Conservation (phyloP, 495 filamentous ascomycete genomes). For the Neurospora sp. region DNA sequence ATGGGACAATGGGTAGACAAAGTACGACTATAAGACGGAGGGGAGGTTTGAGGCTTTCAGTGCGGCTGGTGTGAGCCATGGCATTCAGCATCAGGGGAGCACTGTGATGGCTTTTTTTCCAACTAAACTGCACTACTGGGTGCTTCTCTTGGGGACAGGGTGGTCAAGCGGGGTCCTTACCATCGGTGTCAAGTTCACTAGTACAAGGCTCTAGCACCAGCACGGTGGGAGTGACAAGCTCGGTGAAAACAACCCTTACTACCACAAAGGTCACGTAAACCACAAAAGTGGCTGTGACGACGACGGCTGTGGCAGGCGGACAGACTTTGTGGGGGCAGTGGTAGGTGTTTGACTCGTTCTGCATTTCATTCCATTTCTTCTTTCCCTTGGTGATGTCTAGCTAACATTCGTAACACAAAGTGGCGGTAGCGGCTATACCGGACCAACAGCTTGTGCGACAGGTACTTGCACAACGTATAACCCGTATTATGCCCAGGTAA, state of each 20-base stretch:
- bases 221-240: background rate
- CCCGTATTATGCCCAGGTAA: slow-evolving; percentile 8
- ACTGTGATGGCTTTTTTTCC: slow-evolving; percentile 44
- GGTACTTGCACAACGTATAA: slow-evolving; percentile 11
- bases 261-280: slow-evolving; percentile 1
- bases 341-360: background rate
- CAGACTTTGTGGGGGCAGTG: slow-evolving; percentile 7
- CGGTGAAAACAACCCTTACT: background rate
- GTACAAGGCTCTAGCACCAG: background rate
- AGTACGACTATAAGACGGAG: slow-evolving; percentile 33
- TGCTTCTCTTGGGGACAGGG: slow-evolving; percentile 35
- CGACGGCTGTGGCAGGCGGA: background rate
- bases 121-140: slow-evolving; percentile 22
- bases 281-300: background rate
- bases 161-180: slow-evolving; percentile 1
- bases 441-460: slow-evolving; percentile 1
- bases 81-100: slow-evolving; percentile 38
- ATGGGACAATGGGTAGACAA: slow-evolving; percentile 32
- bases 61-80: slow-evolving; percentile 40
- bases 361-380: too few species aligned
- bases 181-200: background rate
- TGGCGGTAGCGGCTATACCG: slow-evolving; percentile 10
- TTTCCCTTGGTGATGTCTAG: background rate
- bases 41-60: slow-evolving; percentile 39
- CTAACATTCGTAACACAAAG: background rate